Evolutionary conservation across 768 basidiomycete species (phyloP).

Genomic region (Xerocomellus amylosporus): DNA sequence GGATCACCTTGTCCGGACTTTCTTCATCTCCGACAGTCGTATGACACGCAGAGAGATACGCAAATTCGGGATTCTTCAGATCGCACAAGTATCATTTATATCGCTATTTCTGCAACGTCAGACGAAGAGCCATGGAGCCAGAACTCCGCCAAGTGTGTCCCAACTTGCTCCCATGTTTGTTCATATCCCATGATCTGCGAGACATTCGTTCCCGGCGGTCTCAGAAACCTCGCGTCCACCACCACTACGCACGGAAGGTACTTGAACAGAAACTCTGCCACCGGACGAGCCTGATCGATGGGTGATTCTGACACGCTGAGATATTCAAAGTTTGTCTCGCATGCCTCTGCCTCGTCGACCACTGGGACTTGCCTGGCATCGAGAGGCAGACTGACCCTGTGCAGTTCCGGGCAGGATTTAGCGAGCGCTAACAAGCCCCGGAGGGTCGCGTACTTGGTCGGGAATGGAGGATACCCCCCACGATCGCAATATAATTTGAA

Average conservation of each 20-base stretch:
- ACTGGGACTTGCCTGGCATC: slow-evolving; percentile 15
- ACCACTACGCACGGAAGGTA: slow-evolving; percentile 1
- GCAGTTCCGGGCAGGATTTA: neutral
- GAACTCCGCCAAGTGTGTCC: neutral
- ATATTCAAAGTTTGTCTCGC: neutral
- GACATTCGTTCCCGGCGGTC: neutral
- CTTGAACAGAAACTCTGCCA: slow-evolving; percentile 12
- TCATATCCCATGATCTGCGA: neutral
- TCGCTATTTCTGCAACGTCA: no score
- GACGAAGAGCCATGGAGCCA: no score
- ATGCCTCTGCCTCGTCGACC: neutral
- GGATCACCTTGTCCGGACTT: no score
- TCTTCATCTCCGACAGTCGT: no score
- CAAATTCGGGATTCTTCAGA: no score
- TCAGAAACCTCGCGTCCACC: neutral
- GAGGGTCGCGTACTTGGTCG: slow-evolving; percentile 9
- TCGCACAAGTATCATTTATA: no score
- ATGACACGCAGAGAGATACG: no score
- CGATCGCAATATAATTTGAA: slow-evolving; percentile 5
- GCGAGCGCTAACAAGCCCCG: slow-evolving; percentile 6
- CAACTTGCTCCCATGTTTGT: neutral
- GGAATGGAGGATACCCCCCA: neutral
- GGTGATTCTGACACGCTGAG: slow-evolving; percentile 12
- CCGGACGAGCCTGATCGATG: slow-evolving; percentile 1
- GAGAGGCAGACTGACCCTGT: neutral